phyloP scores from a whole-genome alignment of 2,329 filamentous ascomycete species.

The Alternaria panax region DNA sequence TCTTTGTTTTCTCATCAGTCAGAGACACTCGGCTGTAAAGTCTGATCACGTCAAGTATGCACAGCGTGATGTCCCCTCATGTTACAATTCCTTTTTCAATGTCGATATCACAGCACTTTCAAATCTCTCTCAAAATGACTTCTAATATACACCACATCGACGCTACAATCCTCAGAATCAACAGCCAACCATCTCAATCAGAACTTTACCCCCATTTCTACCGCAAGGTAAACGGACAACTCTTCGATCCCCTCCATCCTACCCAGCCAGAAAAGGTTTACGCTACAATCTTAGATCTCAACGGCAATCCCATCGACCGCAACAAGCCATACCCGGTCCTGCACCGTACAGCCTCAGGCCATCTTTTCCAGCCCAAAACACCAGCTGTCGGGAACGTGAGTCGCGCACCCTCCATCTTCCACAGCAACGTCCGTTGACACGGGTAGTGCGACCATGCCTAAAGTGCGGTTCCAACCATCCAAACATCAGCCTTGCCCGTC shows the following conservation, averaged over 20 bases:
- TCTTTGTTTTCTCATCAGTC: not conserved
- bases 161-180: not conserved
- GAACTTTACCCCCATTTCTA: not conserved
- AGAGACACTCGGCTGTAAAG: not conserved
- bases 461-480: not conserved
- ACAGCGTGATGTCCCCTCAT: not conserved
- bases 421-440: not conserved
- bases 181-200: not conserved
- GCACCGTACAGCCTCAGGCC: conserved; percentile 16
- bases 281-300: conserved; percentile 7
- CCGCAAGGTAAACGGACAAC: not conserved
- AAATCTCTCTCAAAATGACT: not conserved
- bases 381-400: not conserved
- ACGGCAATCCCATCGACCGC: conserved; percentile 1
- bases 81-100: not conserved
- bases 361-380: conserved; percentile 1
- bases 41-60: not conserved
- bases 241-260: not conserved
- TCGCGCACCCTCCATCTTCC: not conserved
- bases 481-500: not conserved
- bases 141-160: not conserved
- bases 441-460: not conserved
- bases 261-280: not conserved
- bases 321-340: conserved; percentile 2
- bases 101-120: not conserved